These are phyloP conservation scores for Salinomyces thailandicus DNA, from an alignment of 2,329 filamentous ascomycete species.

Conservation along the genomic window DNA sequence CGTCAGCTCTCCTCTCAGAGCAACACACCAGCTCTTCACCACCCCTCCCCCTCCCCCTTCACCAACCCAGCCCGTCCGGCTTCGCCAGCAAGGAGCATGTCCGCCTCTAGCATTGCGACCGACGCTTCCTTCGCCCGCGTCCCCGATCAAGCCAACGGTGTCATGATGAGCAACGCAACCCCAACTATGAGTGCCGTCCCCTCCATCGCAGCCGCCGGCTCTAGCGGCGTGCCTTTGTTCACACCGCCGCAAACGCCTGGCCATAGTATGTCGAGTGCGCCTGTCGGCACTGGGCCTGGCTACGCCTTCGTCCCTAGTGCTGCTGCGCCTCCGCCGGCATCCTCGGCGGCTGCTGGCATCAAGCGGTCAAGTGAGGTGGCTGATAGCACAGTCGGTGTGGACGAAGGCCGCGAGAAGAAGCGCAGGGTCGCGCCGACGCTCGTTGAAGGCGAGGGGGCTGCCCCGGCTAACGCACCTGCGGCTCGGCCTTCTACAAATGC, in stretches of 20 bases:
- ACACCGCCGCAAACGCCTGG: conserved; percentile 84
- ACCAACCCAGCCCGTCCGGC: conserved; percentile 46
- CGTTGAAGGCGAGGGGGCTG: conserved; percentile 13
- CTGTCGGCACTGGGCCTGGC: background rate
- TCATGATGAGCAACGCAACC: conserved; percentile 26
- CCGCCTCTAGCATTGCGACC: conserved; percentile 67
- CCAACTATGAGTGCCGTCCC: conserved; percentile 24
- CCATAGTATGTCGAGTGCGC: conserved; percentile 21
- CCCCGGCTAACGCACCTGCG: background rate
- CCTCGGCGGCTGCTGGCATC: conserved; percentile 1
- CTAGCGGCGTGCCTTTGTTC: conserved; percentile 57
- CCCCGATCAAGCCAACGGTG: conserved; percentile 33
- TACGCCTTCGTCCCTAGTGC: background rate
- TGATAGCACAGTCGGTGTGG: conserved; percentile 8
- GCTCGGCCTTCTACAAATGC: background rate
- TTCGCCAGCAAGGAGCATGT: conserved; percentile 77
- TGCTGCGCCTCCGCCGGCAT: background rate
- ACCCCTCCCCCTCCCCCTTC: conserved; percentile 49
- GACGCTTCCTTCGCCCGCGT: conserved; percentile 37
- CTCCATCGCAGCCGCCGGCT: conserved; percentile 27
- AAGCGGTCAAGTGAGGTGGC: conserved; percentile 20
- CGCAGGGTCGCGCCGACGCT: conserved; percentile 37
- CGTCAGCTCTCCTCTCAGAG: conserved; percentile 7
- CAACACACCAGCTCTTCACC: conserved; percentile 48
- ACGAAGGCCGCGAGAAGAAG: conserved; percentile 33